phyloP scores from a whole-genome alignment of 2,329 filamentous ascomycete species.

The Monosporascus ibericus region DNA sequence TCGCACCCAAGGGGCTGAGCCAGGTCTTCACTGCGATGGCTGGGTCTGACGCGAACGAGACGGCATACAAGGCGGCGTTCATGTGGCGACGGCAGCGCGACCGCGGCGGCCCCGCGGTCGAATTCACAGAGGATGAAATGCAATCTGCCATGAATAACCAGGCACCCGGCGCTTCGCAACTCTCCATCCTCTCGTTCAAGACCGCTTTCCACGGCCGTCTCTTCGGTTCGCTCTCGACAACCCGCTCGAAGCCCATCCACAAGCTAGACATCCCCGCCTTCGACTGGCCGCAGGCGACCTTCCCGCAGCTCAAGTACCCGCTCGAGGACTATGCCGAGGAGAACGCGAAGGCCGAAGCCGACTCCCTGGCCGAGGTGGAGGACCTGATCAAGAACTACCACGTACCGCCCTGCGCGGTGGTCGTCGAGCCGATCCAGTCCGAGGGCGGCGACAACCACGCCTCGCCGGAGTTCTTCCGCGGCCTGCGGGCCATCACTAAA shows the following conservation, averaged over 20 bases:
- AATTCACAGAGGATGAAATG: constrained; percentile 76
- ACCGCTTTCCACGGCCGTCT: constrained; percentile 85
- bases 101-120: constrained; percentile 69
- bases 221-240: constrained; percentile 82
- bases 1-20: constrained; percentile 75
- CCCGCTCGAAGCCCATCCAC: constrained; percentile 88
- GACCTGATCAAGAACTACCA: constrained; percentile 73
- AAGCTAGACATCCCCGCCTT: constrained; percentile 93
- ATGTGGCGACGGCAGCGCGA: constrained; percentile 82
- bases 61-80: constrained; percentile 91
- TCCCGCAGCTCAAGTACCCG: constrained; percentile 81
- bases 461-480: constrained; percentile 78
- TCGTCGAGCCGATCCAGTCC: constrained; percentile 88
- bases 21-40: constrained; percentile 89
- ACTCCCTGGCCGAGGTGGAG: constrained; percentile 78
- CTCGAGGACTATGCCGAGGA: constrained; percentile 73
- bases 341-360: constrained; percentile 76
- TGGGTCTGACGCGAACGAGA: constrained; percentile 89
- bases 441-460: constrained; percentile 95
- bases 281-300: constrained; percentile 88
- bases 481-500: constrained; percentile 71
- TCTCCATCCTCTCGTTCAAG: constrained; percentile 86
- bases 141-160: constrained; percentile 73
- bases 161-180: constrained; percentile 65
- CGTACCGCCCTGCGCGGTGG: constrained; percentile 71